Percentiles rank a stretch among this genome's conserved stretches.
These are phyloP conservation scores for Lyophyllum decastes DNA, from an alignment of 768 basidiomycete genomes.

Conservation along the genomic window DNA sequence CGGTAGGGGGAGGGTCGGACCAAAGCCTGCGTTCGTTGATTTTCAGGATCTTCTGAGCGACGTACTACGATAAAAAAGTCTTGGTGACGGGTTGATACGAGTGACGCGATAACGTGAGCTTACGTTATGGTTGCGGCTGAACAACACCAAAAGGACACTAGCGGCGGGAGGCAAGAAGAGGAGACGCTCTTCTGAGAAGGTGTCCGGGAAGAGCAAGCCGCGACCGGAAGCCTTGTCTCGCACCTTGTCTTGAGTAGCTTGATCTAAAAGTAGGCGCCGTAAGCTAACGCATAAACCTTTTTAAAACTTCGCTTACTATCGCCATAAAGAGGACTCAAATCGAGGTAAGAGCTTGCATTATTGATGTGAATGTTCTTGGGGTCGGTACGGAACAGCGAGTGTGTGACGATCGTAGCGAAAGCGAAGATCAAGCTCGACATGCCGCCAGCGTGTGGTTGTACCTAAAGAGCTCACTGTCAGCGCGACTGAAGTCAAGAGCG, in stretches of 20 bases:
- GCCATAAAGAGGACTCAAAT: conserved; percentile 58
- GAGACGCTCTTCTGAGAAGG: conserved; percentile 52
- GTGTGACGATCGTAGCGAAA: conserved; percentile 64
- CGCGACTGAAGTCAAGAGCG: too few relatives aligned
- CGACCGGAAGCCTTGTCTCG: conserved; percentile 47
- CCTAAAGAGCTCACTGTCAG: too few relatives aligned
- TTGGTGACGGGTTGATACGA: too few relatives aligned
- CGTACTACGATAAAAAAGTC: too few relatives aligned
- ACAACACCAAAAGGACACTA: conserved; percentile 53
- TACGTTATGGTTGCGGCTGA: conserved; percentile 62
- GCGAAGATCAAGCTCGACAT: conserved; percentile 64
- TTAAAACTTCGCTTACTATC: conserved; percentile 30
- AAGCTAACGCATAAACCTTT: background rate
- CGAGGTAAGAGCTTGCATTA: conserved; percentile 55
- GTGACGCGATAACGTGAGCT: too few relatives aligned
- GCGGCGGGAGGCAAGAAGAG: conserved; percentile 55
- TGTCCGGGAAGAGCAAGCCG: conserved; percentile 53
- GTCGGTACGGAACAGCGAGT: conserved; percentile 56
- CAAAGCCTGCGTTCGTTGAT: conserved; percentile 56
- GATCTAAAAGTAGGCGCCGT: conserved; percentile 23
- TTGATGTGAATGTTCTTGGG: conserved; percentile 44
- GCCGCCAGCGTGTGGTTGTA: conserved; percentile 48
- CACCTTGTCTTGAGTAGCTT: conserved; percentile 38
- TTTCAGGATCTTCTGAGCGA: conserved; percentile 49
- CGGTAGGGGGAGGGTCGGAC: conserved; percentile 41